Conservation (phyloP, 2,329 filamentous ascomycete genomes). For the Monascus ruber region DNA sequence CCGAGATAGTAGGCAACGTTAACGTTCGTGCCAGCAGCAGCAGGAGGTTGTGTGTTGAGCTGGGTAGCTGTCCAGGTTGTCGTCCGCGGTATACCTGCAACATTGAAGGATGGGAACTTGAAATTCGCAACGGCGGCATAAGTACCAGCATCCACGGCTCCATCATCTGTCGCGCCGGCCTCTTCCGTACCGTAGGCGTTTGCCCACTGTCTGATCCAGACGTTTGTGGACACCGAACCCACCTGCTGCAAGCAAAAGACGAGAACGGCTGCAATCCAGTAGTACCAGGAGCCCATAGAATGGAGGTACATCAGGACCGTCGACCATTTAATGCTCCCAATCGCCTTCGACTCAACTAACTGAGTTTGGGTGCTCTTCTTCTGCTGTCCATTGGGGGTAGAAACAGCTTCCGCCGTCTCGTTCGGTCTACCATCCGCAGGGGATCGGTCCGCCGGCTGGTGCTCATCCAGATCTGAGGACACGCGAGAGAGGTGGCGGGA, state of each 20-base stretch:
- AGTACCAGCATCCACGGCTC: slow-evolving; percentile 20
- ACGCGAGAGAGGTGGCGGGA: slow-evolving; percentile 69
- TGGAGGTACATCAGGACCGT: slow-evolving; percentile 77
- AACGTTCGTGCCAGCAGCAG: slow-evolving; percentile 41
- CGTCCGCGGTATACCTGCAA: slow-evolving; percentile 23
- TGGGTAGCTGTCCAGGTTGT: slow-evolving; percentile 20
- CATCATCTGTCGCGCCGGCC: slow-evolving; percentile 15
- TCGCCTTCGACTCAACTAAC: slow-evolving; percentile 64
- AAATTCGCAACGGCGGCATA: slow-evolving; percentile 31
- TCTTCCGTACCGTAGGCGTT: slow-evolving; percentile 62
- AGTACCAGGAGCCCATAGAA: slow-evolving; percentile 95
- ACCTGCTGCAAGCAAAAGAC: slow-evolving; percentile 78
- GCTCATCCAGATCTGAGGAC: slow-evolving; percentile 62
- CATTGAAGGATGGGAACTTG: slow-evolving; percentile 26
- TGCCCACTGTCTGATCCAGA: slow-evolving; percentile 94
- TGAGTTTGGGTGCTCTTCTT: slow-evolving; percentile 37
- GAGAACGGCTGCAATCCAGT: slow-evolving; percentile 66
- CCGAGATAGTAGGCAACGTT: slow-evolving; percentile 73
- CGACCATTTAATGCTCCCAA: slow-evolving; percentile 75
- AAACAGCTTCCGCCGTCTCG: slow-evolving; percentile 13
- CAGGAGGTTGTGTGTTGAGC: slow-evolving; percentile 11
- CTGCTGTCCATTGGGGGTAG: slow-evolving; percentile 8
- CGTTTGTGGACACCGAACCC: slow-evolving; percentile 72
- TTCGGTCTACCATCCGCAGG: slow-evolving; percentile 39
- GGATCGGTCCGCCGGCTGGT: slow-evolving; percentile 43